Evolutionary conservation across 768 basidiomycete genomes (phyloP), one percentile per base, ranked within the genome.

Genomic region (Trametes maxima): DNA sequence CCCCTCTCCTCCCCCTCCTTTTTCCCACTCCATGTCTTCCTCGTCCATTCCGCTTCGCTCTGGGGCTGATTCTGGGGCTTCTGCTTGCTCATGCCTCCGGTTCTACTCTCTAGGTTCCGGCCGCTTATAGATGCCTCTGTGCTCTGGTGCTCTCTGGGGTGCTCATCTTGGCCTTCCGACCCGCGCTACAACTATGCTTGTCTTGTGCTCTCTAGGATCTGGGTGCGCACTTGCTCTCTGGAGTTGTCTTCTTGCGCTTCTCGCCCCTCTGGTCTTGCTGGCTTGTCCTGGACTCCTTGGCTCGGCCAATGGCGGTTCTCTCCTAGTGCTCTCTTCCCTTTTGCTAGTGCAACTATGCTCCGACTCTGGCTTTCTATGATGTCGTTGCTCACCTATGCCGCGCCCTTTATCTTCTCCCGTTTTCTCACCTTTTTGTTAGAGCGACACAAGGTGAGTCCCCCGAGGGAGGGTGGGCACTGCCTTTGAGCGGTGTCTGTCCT

Each of bases 391-490:
- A n/a, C n/a, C n/a, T n/a, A n/a, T n/a, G n/a, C n/a, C n/a, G n/a
- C n/a, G n/a, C 16, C n/a, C 21, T 11, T 22, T 14, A 21, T 50
- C 12, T 4, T 50, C 11, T 22, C 13, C 16, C 37, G 36, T 36
- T 19, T 8, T 6, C 21, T 19, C 21, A 21, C 21, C 11, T 21
- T 22, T 24, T 7, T 13, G 13, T 21, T 21, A 46, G 3, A 24
- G 25, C 12, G 33, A n/a, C 21, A 35, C 25, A 5, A 52, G 51
- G 51, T 40, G 24, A 13, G 37, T 52, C 51, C 36, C 28, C 28
- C 51, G 51, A 22, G 19, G 51, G 51, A 39, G 36, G 51, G 51
- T 19, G 21, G 51, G 36, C 36, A 24, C 51, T 36, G 47, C 47
- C 16, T 17, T 4, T 13, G 21, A 22, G n/a, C 36, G 51, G 51